Evolutionary conservation across 2,329 filamentous ascomycete genomes (phyloP).

Genomic region (Nemania sp.): DNA sequence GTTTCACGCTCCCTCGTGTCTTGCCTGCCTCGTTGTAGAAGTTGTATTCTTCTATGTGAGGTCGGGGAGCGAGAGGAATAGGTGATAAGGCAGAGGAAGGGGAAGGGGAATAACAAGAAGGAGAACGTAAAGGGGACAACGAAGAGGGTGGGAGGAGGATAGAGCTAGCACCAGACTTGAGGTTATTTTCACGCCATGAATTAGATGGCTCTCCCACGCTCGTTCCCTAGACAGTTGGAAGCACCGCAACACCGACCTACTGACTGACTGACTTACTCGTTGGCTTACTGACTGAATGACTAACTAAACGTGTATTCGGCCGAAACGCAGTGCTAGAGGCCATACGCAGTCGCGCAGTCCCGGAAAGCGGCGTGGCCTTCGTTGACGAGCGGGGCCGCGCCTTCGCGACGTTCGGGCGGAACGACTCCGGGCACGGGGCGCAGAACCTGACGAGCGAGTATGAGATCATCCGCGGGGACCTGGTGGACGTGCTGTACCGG

Average conservation of each 20-base stretch:
- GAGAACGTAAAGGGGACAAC: too few species aligned
- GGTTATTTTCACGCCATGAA: too few species aligned
- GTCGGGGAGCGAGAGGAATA: too few species aligned
- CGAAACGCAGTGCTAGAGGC: constrained; percentile 38
- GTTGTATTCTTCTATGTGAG: too few species aligned
- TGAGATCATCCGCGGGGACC: constrained; percentile 63
- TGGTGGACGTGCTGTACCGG: constrained; percentile 56
- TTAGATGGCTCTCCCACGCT: background rate
- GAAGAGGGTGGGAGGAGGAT: too few species aligned
- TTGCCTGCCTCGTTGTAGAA: too few species aligned
- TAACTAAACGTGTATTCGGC: background rate
- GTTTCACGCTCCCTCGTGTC: too few species aligned
- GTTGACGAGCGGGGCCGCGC: constrained; percentile 47
- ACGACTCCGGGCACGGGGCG: constrained; percentile 47
- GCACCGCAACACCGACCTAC: too few species aligned
- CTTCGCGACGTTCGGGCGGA: constrained; percentile 47
- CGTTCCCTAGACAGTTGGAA: background rate
- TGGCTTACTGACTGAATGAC: background rate
- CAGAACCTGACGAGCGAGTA: constrained; percentile 59
- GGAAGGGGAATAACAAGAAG: too few species aligned
- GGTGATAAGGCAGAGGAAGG: too few species aligned
- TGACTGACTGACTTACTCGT: too few species aligned
- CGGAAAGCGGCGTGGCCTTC: constrained; percentile 54
- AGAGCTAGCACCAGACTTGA: too few species aligned
- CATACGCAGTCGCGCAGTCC: constrained; percentile 45